phyloP scores from a whole-genome alignment of 2,329 filamentous ascomycete species.

The Ophiognomonia clavigignenti-juglandacearum region DNA sequence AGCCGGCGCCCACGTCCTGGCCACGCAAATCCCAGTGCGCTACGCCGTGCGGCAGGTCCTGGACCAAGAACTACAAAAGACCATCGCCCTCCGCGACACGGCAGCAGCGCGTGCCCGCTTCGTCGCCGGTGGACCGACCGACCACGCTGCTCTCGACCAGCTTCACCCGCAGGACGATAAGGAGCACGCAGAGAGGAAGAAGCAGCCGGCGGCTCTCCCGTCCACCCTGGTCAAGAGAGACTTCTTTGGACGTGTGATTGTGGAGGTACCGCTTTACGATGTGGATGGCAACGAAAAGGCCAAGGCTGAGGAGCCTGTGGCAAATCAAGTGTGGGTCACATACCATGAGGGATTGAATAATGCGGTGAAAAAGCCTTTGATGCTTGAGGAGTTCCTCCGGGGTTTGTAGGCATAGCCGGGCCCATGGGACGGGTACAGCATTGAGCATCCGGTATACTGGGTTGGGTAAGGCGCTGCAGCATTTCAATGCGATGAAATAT shows the following conservation, averaged over 20 bases:
- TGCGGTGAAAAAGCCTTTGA: slow-evolving; percentile 84
- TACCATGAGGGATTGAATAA: slow-evolving; percentile 91
- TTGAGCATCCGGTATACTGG: too few species aligned
- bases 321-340: slow-evolving; percentile 72
- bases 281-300: slow-evolving; percentile 32
- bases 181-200: slow-evolving; percentile 29
- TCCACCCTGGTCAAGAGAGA: slow-evolving; percentile 21
- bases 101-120: slow-evolving; percentile 62
- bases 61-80: slow-evolving; percentile 81
- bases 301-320: slow-evolving; percentile 35
- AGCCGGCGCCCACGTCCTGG: slow-evolving; percentile 45
- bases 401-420: slow-evolving; percentile 43
- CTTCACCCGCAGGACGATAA: slow-evolving; percentile 27
- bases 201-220: slow-evolving; percentile 19
- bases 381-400: slow-evolving; percentile 70
- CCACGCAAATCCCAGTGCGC: slow-evolving; percentile 67
- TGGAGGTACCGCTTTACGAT: slow-evolving; percentile 51
- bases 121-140: slow-evolving; percentile 41
- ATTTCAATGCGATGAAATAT: too few species aligned
- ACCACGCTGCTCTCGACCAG: slow-evolving; percentile 1
- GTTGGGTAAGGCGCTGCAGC: too few species aligned
- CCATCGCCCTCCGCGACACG: slow-evolving; percentile 61
- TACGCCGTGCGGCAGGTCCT: slow-evolving; percentile 92
- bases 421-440: too few species aligned
- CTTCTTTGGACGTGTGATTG: slow-evolving; percentile 28